Percentiles rank a stretch among this genome's conserved stretches.
Conservation (phyloP, 768 basidiomycete genomes). For the Thelephora ganbajun region DNA sequence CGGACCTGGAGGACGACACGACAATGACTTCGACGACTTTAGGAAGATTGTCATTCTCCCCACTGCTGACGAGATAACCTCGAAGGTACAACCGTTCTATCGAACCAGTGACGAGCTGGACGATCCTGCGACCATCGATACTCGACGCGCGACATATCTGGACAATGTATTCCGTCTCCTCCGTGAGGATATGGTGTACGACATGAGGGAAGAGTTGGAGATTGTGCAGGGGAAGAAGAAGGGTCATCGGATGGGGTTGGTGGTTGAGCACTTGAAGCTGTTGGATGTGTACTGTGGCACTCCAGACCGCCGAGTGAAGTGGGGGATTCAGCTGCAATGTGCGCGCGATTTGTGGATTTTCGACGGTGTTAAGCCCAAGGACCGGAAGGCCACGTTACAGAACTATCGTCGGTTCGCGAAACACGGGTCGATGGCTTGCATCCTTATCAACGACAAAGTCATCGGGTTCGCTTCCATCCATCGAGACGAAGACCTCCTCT, state of each 20-base stretch:
- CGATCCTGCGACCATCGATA: constrained; percentile 23
- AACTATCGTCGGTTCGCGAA: constrained; percentile 29
- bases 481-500: constrained; percentile 39
- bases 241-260: constrained; percentile 22
- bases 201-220: constrained; percentile 42
- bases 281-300: constrained; percentile 22
- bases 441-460: constrained; percentile 33
- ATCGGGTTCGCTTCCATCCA: constrained; percentile 39
- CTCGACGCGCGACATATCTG: constrained; percentile 32
- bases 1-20: constrained; percentile 51
- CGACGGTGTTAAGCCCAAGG: constrained; percentile 17
- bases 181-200: constrained; percentile 47
- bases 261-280: constrained; percentile 24
- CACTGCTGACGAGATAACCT: constrained; percentile 42
- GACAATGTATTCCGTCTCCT: constrained; percentile 57
- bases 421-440: constrained; percentile 40
- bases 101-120: constrained; percentile 30
- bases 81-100: constrained; percentile 30
- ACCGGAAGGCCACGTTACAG: constrained; percentile 24
- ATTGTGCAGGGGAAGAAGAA: constrained; percentile 25
- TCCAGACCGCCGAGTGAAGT: constrained; percentile 18
- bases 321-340: constrained; percentile 24
- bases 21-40: constrained; percentile 53
- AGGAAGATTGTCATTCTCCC: constrained; percentile 49
- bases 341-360: constrained; percentile 13